These are phyloP conservation scores for Backusella circina DNA, from an alignment of 192 early-diverging fungal genomes.

Conservation along the genomic window DNA sequence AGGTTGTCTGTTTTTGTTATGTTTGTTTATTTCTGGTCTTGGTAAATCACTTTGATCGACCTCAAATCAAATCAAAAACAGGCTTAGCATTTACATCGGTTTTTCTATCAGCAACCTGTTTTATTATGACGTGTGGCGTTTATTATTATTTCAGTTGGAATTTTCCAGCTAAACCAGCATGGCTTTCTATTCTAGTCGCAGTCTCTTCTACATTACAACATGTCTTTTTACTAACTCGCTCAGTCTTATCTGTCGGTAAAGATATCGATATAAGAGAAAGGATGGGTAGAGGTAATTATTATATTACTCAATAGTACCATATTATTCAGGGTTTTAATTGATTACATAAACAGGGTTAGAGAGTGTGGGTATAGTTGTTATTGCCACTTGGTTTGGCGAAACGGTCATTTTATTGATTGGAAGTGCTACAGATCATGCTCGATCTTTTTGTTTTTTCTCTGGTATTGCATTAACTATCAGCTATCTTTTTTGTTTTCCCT, in stretches of 20 bases:
- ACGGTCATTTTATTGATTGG: constrained; percentile 56
- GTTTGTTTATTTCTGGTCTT: constrained; percentile 50
- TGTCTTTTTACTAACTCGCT: constrained; percentile 64
- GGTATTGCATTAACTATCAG: constrained; percentile 67
- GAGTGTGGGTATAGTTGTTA: constrained; percentile 62
- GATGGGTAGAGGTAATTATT: constrained; percentile 53
- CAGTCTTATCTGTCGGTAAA: constrained; percentile 59
- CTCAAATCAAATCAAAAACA: constrained; percentile 77
- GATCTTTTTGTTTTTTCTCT: constrained; percentile 72
- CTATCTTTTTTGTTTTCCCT: constrained; percentile 73
- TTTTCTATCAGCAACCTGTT: constrained; percentile 53
- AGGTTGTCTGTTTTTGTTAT: background rate
- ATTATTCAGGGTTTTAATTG: background rate
- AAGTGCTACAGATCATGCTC: constrained; percentile 54
- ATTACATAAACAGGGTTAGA: constrained; percentile 43
- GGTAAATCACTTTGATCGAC: constrained; percentile 58
- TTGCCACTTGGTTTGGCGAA: constrained; percentile 50
- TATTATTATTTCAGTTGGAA: constrained; percentile 58
- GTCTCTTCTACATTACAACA: constrained; percentile 73
- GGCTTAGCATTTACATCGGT: constrained; percentile 65
- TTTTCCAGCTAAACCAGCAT: constrained; percentile 61
- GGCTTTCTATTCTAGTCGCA: constrained; percentile 57
- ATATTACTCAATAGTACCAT: background rate
- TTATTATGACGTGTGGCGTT: constrained; percentile 60
- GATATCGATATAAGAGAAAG: constrained; percentile 70